Evolutionary conservation across 2,329 filamentous ascomycete species (phyloP), one percentile per base, ranked within the genome.

Genomic region (Lasiodiplodia hormozganensis): DNA sequence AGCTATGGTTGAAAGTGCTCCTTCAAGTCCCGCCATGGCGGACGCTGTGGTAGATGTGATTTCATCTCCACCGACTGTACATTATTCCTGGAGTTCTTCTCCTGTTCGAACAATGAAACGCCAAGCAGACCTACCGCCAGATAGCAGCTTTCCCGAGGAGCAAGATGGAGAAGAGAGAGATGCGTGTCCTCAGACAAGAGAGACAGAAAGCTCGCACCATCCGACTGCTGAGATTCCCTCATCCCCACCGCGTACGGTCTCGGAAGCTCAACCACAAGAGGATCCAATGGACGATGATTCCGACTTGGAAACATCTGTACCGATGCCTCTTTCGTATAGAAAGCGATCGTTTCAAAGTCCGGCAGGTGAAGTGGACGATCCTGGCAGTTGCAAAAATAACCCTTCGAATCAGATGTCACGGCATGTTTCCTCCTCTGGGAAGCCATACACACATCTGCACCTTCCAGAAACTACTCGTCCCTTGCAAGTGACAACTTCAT

Each of bases 281-380:
- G 60, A 52, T n/a, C 5, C 10, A 25, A 25, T 38, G 28, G 60
- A 60, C 14, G 65, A 47, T 6, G 56, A 62, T 2, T 49, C 31
- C 21, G 66, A 68, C 16, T 25, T 68, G 18, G 66, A 62, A 49
- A 62, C 40, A 7, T 52, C 34, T 4, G 34, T 53, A 2, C 66
- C 47, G 31, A 62, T 47, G n/a, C 16, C 66, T 12, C 31, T 40
- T 4, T 43, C 34, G 5, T 16, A 38, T 16, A 11, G 6, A 18
- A 51, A 49, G n/a, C 23, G 18, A n/a, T 1, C 12, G 0, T 21
- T 16, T 4, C 16, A 25, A 6, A 43, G 36, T 25, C 56, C 34
- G 2, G n/a, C 31, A 12, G 23, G n/a, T 8, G 11, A 43, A 16
- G 10, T 18, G 3, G 18, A n/a, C 14, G 23, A 18, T 21, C 12